Conservation (phyloP, 2,329 filamentous ascomycete species). For the Bisporella sp. region DNA sequence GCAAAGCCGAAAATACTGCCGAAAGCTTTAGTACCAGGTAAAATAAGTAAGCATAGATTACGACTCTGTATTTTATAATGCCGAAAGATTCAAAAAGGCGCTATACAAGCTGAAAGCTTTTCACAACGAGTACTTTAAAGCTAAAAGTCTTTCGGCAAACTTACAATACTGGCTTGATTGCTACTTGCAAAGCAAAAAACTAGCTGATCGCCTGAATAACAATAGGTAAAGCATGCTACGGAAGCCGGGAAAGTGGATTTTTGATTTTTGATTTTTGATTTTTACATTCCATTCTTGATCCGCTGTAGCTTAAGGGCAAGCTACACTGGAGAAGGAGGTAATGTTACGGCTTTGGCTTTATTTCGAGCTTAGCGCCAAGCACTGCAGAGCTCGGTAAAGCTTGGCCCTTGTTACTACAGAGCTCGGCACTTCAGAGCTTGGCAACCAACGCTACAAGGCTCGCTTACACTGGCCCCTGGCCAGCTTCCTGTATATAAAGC, state of each 20-base stretch:
- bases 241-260: background rate
- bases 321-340: background rate
- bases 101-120: too few species aligned
- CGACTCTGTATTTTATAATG: background rate
- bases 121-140: too few species aligned
- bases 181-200: background rate
- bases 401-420: too few species aligned
- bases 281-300: background rate
- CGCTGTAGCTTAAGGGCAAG: background rate
- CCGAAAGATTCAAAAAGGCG: too few species aligned
- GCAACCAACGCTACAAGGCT: too few species aligned
- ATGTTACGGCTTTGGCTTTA: background rate
- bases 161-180: background rate
- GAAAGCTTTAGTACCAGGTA: too few species aligned
- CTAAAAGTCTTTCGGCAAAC: background rate
- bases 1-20: too few species aligned
- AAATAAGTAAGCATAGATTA: background rate
- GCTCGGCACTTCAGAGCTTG: too few species aligned
- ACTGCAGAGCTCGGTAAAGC: too few species aligned
- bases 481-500: too few species aligned
- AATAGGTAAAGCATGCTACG: background rate
- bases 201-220: background rate
- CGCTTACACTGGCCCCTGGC: too few species aligned
- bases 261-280: background rate
- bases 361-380: too few species aligned